Base-by-base conservation (phyloP, 768 basidiomycete species). In the Rhizopogon vulgaris region DNA sequence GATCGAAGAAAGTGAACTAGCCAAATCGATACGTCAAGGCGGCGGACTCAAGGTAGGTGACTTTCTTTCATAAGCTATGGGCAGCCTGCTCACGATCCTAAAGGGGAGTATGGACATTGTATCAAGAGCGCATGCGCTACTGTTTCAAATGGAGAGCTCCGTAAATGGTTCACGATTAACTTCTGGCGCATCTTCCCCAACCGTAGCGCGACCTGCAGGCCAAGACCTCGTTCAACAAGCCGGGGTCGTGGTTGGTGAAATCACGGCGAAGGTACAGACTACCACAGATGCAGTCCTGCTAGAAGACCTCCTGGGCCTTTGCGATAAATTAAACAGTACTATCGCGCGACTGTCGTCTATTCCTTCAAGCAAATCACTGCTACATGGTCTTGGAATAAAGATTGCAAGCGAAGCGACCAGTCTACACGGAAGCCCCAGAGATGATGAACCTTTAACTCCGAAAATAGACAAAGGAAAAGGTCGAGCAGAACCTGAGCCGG, bases 1-100 rank as follows among this genome's bases (percentile, higher is more conserved):
- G 80, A 87, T 91, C 49, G 87, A 92, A 66, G 87, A 89, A 55
- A 90, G 89, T 65, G 84, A 88, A 66, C 71, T 92, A 27, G 90
- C 90, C 3, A 80, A 77, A 65, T 78, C 81, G 12, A 83, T 90
- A 51, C 72, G 82, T 48, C 70, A 78, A 52, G 75, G 69, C 0
- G 64, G 65, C 2, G 69, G 59, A 66, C 64, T 40, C 78, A 83
- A 62, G 78, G 78, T 71, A 78, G 78, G 68, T 77, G 78, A 69
- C 78, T 78, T 10, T 11, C 10, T 8, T 65, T 57, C 41, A 25
- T 38, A 14, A 32, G 5, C 8, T 36, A 36, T 40, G 24, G 6
- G 14, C 24, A 11, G 7, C n/a, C 7, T 41, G 1, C 17, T 25
- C 24, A 28, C 45, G 15, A 6, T 8, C 1, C 11, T 28, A 18